A percentile compares a stretch with the other conserved stretches of the same genome.
Evolutionary conservation across 495 filamentous ascomycete species (phyloP).

Genomic region (Podospora sp.): DNA sequence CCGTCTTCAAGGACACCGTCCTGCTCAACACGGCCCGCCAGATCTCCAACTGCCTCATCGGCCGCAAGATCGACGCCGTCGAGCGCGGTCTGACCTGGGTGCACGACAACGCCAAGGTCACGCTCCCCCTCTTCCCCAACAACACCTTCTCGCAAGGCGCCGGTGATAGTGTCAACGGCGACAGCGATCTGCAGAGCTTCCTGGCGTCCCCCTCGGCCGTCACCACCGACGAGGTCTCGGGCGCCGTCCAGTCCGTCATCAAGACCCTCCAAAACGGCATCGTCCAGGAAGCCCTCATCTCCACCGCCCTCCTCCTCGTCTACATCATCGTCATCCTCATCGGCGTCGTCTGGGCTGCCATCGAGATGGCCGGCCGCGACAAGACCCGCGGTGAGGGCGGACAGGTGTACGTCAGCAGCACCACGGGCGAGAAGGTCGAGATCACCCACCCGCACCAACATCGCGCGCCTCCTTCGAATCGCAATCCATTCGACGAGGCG

Average conservation of each 20-base stretch:
- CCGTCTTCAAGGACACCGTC: constrained; percentile 77
- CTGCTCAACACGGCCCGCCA: constrained; percentile 72
- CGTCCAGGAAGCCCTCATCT: constrained; percentile 74
- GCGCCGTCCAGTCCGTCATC: constrained; percentile 68
- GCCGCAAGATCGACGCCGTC: constrained; percentile 72
- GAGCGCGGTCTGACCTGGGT: constrained; percentile 90
- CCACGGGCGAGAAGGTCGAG: not conserved
- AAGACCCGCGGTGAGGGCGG: constrained; percentile 58
- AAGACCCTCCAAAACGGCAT: constrained; percentile 65
- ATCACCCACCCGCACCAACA: not conserved
- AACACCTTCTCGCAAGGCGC: constrained; percentile 86
- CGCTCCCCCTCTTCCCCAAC: constrained; percentile 75
- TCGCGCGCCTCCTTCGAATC: not conserved
- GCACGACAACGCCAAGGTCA: constrained; percentile 77
- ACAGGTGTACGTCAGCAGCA: constrained; percentile 28
- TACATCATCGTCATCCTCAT: constrained; percentile 78
- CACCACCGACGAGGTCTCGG: constrained; percentile 78
- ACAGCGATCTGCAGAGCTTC: constrained; percentile 66
- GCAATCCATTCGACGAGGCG: constrained; percentile 1
- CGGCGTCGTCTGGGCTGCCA: constrained; percentile 67
- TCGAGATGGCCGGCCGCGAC: constrained; percentile 51
- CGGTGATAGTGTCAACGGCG: constrained; percentile 59
- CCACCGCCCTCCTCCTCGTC: constrained; percentile 65
- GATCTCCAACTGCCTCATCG: constrained; percentile 74
- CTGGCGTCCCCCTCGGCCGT: constrained; percentile 68